Base-by-base conservation (phyloP, 148 eudicot species). In the Chenopodium formosanum region DNA sequence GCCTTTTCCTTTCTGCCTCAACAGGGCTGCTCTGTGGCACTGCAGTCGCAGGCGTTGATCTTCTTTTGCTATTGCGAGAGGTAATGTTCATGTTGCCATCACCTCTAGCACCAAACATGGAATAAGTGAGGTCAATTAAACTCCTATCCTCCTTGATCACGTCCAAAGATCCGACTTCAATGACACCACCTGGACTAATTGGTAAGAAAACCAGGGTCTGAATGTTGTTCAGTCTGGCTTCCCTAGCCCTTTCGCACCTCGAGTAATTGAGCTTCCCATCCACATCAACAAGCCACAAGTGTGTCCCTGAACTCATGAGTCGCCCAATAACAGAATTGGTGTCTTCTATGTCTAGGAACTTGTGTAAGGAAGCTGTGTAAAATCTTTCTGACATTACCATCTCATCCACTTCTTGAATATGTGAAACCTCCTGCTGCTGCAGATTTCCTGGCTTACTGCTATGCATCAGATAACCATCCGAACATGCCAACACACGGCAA, bases 1-100 rank as follows among this genome's bases (percentile, higher is more conserved):
- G 80, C 16, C 91, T 78, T 7, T 80, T 83, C 46, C 89, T 78
- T 87, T 90, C 92, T 6, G 94, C 94, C 84, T 88, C 91, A 0
- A 86, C 92, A 44, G 87, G 92, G 66, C 82, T 88, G 73, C 40
- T 44, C 17, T 62, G 68, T 31, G 9, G 29, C 68, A 64, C 20
- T 64, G 13, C 68, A 64, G 68, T 9, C 23, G 27, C 11, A 37
- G 23, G 10, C 23, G 12, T 2, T 64, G 9, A 2, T 9, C 52
- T 48, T 9, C 52, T 48, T 10, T 64, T 27, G 13, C 12, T 22
- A n/a, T 9, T 64, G 68, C 29, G 6, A 9, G 68, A 22, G 29
- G 29, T 64, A 22, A 64, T n/a, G 29, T 64, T 64, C 9, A 64
- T n/a, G 12, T 22, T 64, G 1, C 27, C 25, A 64, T 64, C 68